Conservation (phyloP, 192 early-diverging fungal genomes). For the Linnemannia zychae region DNA sequence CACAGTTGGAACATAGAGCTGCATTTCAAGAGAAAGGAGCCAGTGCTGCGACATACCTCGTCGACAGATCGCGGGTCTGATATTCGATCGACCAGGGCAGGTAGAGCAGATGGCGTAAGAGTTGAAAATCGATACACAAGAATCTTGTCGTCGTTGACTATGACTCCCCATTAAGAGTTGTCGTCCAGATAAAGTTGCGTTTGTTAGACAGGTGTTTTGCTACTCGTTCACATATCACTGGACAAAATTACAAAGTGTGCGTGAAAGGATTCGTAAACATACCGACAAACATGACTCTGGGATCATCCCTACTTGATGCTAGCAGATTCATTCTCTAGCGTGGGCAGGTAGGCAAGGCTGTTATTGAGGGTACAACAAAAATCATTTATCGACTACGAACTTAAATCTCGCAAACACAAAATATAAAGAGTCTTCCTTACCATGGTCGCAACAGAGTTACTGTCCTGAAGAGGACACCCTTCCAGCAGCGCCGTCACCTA, state of each 20-base stretch:
- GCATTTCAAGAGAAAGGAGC: not conserved
- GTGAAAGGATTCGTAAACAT: not conserved
- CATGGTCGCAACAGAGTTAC: constrained; percentile 12
- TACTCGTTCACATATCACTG: not conserved
- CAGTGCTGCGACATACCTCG: constrained; percentile 17
- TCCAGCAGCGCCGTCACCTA: constrained; percentile 50
- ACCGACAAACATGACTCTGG: constrained; percentile 59
- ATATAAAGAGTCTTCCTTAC: not conserved
- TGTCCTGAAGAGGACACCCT: constrained; percentile 28
- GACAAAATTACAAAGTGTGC: not conserved
- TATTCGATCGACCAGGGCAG: constrained; percentile 5
- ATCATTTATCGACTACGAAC: not conserved
- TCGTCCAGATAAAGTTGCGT: not conserved
- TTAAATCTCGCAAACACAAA: not conserved
- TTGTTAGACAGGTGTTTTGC: not conserved
- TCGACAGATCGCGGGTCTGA: constrained; percentile 34
- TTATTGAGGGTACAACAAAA: no score
- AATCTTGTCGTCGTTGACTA: constrained; percentile 47
- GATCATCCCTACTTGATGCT: constrained; percentile 52
- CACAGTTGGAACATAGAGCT: not conserved
- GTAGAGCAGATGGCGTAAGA: constrained; percentile 26
- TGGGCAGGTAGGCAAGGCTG: no score
- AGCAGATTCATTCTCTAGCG: constrained; percentile 63
- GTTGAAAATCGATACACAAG: constrained; percentile 51
- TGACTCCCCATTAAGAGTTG: not conserved